Conservation (phyloP, 2,329 filamentous ascomycete species). For the Alternaria sp. region DNA sequence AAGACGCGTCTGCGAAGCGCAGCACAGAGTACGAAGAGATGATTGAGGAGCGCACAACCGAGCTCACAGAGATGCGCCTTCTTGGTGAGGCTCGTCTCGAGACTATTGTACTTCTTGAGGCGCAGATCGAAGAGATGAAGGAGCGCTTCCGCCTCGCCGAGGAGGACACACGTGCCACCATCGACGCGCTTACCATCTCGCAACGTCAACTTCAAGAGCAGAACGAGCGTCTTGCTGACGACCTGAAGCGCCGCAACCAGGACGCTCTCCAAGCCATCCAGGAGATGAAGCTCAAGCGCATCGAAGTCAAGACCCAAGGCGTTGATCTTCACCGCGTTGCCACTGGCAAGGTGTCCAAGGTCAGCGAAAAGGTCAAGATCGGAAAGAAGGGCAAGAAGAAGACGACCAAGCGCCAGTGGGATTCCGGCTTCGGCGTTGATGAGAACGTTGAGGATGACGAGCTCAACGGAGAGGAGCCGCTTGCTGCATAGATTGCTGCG, state of each 20-base stretch:
- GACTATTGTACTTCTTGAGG: conserved; percentile 39
- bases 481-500: conserved; percentile 20
- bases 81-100: conserved; percentile 42
- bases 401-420: conserved; percentile 36
- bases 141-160: conserved; percentile 35
- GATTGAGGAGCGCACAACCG: conserved; percentile 32
- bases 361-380: conserved; percentile 40
- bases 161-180: conserved; percentile 38
- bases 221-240: conserved; percentile 37
- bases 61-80: conserved; percentile 44
- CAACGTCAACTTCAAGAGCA: conserved; percentile 38
- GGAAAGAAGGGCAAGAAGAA: conserved; percentile 41
- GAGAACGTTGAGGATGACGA: conserved; percentile 25
- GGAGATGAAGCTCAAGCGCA: conserved; percentile 42
- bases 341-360: conserved; percentile 38
- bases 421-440: conserved; percentile 43
- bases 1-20: conserved; percentile 29
- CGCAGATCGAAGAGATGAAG: conserved; percentile 42
- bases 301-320: conserved; percentile 36
- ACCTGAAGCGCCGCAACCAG: conserved; percentile 36
- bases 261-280: conserved; percentile 37
- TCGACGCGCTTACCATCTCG: conserved; percentile 36
- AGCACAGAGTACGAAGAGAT: conserved; percentile 30
- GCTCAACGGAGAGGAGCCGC: conserved; percentile 16
- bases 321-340: conserved; percentile 35